Conservation (phyloP, 257 asterid species). For the Oldenlandia corymbosa region DNA sequence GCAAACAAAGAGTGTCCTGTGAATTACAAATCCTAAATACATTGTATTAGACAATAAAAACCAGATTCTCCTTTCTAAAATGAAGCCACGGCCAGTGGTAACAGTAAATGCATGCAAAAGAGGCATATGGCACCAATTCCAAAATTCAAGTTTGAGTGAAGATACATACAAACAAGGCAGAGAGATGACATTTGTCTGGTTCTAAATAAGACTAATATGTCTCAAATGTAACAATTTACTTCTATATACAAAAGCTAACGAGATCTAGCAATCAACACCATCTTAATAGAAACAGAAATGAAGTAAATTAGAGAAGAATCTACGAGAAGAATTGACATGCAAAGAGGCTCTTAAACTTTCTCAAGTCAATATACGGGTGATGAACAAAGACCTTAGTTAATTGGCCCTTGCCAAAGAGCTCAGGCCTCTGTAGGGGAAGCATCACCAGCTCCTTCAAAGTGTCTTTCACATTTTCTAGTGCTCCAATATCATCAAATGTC, state of each 20-base stretch:
- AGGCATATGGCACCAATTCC: not conserved
- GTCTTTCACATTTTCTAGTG: constrained; percentile 84
- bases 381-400: constrained; percentile 51
- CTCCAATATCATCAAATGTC: constrained; percentile 93
- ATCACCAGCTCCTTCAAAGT: constrained; percentile 85
- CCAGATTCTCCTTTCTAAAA: not conserved
- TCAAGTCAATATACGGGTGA: not conserved
- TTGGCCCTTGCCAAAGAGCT: constrained; percentile 88
- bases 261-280: not conserved
- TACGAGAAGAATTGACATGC: not conserved
- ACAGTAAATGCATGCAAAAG: not conserved
- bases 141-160: not conserved
- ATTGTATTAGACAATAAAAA: not conserved
- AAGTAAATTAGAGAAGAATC: not conserved
- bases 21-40: not conserved
- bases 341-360: not conserved
- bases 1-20: not conserved
- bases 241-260: not conserved
- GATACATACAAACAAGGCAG: not conserved
- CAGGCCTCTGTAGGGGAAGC: constrained; percentile 91
- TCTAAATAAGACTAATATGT: too few relatives aligned
- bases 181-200: not conserved
- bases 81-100: not conserved
- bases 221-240: not conserved
- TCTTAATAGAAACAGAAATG: too few relatives aligned